Evolutionary conservation across 495 filamentous ascomycete species (phyloP), one percentile per base, ranked within the genome.

Genomic region (Aspergillus panamensis): DNA sequence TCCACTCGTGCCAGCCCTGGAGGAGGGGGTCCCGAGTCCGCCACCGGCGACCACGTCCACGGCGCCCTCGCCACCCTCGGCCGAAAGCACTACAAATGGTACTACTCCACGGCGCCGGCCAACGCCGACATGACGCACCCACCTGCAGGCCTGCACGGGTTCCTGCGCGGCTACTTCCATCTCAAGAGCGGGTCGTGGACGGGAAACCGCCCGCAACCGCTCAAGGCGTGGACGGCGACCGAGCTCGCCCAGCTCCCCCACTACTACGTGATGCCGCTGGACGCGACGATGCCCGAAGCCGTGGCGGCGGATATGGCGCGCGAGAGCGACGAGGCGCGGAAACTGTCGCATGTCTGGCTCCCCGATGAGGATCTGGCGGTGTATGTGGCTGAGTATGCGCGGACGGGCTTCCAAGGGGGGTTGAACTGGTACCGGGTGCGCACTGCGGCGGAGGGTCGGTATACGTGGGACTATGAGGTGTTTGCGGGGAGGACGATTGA

Each of bases 371-470:
- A 85, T 16, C 71, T 90, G 5, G 69, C 66, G 9, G 75, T 88
- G 6, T 90, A 88, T 68, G 79, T 76, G 31, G 62, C 68, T 9
- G 84, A 88, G 53, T 88, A 82, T 72, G 57, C 43, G 7, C 78
- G 86, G n/a, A 88, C 79, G n/a, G 83, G 83, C 0, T 90, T 88
- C 67, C 85, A 88, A 69, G 86, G 87, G 3, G 85, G 77, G 0
- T 64, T 89, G 66, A 89, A 87, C 60, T 88, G 86, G 86, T 90
- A 88, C 62, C 77, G 84, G 3, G 80, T 80, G 16, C 73, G 74
- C 51, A 88, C 80, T 7, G 78, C 77, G 52, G 69, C 78, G 16
- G 74, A 71, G 14, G 68, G 74, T 8, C 55, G 52, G 6, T 69
- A 67, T 33, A 69, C 61, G 3, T 69, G 71, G 47, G 86, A 89